These are phyloP conservation scores for Xerocomus nothofagi DNA, from an alignment of 1,284 basidiomycete species.

Conservation along the genomic window DNA sequence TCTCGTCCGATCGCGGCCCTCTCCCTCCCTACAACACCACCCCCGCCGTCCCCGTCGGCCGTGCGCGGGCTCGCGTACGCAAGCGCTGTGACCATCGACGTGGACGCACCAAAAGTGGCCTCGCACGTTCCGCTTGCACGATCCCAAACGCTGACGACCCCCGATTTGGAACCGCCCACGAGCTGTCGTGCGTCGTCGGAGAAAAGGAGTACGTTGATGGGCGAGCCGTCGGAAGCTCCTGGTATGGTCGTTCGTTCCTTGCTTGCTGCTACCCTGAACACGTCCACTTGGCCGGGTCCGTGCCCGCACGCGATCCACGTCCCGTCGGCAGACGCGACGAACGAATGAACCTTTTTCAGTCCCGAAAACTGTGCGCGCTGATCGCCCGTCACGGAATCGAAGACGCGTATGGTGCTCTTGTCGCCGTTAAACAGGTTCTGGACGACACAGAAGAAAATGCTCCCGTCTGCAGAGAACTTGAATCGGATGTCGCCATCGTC, in stretches of 20 bases:
- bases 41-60: too few species aligned
- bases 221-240: not conserved
- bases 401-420: slow-evolving; percentile 16
- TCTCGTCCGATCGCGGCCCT: slow-evolving; percentile 18
- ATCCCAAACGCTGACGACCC: slow-evolving; percentile 20
- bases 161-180: slow-evolving; percentile 17
- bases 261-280: slow-evolving; percentile 4
- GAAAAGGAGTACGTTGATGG: slow-evolving; percentile 8
- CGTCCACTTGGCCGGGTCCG: slow-evolving; percentile 6
- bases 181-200: slow-evolving; percentile 10
- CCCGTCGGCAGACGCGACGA: slow-evolving; percentile 11
- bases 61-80: not conserved
- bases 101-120: slow-evolving; percentile 3
- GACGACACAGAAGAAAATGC: slow-evolving; percentile 8
- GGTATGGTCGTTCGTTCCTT: not conserved
- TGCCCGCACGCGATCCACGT: slow-evolving; percentile 14
- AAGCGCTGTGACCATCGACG: slow-evolving; percentile 16
- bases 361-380: slow-evolving; percentile 8
- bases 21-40: too few species aligned
- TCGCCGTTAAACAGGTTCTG: slow-evolving; percentile 2
- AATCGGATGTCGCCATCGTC: not conserved
- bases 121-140: slow-evolving; percentile 12
- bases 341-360: slow-evolving; percentile 12
- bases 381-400: slow-evolving; percentile 11
- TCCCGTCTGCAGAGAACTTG: slow-evolving; percentile 18